Percentiles rank a stretch among this genome's conserved stretches.
Conservation (phyloP, 2,329 filamentous ascomycete species). For the Trichoderma sp. region DNA sequence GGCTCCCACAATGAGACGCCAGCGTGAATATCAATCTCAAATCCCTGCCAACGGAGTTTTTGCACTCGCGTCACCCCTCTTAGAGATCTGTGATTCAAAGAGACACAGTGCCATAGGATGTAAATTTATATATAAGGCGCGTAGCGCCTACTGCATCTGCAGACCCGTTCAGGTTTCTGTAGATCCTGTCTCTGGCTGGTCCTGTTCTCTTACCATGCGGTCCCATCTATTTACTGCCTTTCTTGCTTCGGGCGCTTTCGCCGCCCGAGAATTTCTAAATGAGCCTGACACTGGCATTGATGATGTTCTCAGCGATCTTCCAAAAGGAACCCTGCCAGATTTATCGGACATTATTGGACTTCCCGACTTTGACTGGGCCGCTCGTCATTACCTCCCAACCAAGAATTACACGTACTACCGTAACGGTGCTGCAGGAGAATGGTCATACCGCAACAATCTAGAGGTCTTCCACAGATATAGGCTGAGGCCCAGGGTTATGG, state of each 20-base stretch:
- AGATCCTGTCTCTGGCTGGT: not conserved
- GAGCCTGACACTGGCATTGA: constrained; percentile 47
- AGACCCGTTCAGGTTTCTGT: not conserved
- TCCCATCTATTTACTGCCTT: constrained; percentile 20
- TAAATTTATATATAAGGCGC: not conserved
- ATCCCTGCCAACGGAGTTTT: not conserved
- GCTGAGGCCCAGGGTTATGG: constrained; percentile 47
- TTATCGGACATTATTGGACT: constrained; percentile 46
- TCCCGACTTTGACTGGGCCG: constrained; percentile 54
- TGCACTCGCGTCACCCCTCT: not conserved
- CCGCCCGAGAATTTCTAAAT: constrained; percentile 44
- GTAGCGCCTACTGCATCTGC: not conserved
- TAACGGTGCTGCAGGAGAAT: constrained; percentile 54
- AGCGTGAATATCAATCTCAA: not conserved
- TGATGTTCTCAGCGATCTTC: constrained; percentile 35
- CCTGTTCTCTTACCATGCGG: not conserved
- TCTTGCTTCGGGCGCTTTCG: constrained; percentile 37
- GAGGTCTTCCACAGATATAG: constrained; percentile 50
- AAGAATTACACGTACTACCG: constrained; percentile 56
- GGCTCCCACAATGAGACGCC: not conserved
- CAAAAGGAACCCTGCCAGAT: constrained; percentile 39
- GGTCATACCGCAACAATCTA: constrained; percentile 55
- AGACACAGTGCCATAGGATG: not conserved
- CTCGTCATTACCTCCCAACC: constrained; percentile 45
- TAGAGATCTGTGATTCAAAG: not conserved